Base-by-base conservation (phyloP, 805 yeast genomes). In the Zygotorulaspora florentina region DNA sequence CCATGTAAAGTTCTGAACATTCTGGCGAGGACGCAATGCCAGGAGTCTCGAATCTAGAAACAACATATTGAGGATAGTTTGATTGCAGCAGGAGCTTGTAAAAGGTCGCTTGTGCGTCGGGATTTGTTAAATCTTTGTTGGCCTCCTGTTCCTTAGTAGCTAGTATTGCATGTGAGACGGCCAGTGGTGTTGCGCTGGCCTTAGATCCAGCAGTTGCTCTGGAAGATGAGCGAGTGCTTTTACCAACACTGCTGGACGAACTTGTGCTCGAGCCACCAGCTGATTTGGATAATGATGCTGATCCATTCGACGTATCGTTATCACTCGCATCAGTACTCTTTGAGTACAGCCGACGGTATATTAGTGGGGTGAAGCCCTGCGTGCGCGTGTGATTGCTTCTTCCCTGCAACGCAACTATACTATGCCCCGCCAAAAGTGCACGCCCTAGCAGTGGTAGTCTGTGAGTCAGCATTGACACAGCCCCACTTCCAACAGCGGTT, bases 31-130 rank as follows among this genome's bases (percentile, higher is more conserved):
- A 71, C 8, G 96, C 93, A 44, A 93, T 87, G n/a, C 96, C 96
- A 0, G 93, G 85, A 8, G 95, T 85, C 65, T 95, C 98, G 64
- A 79, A 95, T 48, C 99, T 77, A 46, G 93, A 84, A n/a, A 91
- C 88, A 6, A 93, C 96, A 44, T 91, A 83, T 58, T 89, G 96
- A n/a, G 99, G 98, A 62, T 88, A 93, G 67, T 87, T 86, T 45
- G 91, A 77, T 47, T 78, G 78, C 52, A 93, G 66, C 39, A 93
- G 71, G 11, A 80, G 74, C 51, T 77, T 76, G 70, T 93, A 93
- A 59, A 93, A 91, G 45, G 79, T 83, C 1, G 95, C 90, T 68
- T 93, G 99, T 5, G 78, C 72, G 3, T 62, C 68, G 1, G 97
- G 77, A 64, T 87, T 84, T 39, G 72, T 66, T 38, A 87, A 66